Evolutionary conservation across 148 eudicot species (phyloP).

Genomic region (Silene conica): DNA sequence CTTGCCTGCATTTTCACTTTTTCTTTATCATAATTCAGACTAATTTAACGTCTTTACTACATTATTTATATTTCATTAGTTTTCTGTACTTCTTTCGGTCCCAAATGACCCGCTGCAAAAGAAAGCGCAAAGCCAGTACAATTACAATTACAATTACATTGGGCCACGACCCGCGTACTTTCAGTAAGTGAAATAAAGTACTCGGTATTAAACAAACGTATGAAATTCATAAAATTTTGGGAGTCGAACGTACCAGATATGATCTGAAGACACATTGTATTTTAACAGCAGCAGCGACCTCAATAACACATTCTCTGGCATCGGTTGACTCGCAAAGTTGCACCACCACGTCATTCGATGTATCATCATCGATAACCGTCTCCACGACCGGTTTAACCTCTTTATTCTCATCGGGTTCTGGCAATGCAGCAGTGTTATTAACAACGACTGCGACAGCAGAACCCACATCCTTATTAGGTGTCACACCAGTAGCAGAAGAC

Average conservation of each 20-base stretch:
- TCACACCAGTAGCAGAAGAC: slow-evolving; percentile 43
- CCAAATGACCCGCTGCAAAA: too few relatives aligned
- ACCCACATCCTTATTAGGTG: slow-evolving; percentile 20
- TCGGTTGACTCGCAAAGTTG: slow-evolving; percentile 13
- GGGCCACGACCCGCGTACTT: too few relatives aligned
- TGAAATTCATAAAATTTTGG: too few relatives aligned
- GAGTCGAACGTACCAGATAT: slow-evolving; percentile 45
- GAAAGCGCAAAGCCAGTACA: too few relatives aligned
- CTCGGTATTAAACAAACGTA: too few relatives aligned
- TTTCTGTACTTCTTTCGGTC: background rate
- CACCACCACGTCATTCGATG: slow-evolving; percentile 42
- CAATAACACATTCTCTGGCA: slow-evolving; percentile 24
- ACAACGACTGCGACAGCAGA: slow-evolving; percentile 1
- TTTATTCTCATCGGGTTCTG: slow-evolving; percentile 29
- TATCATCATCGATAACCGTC: slow-evolving; percentile 27
- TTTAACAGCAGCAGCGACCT: slow-evolving; percentile 61
- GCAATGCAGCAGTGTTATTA: background rate
- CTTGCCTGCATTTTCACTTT: slow-evolving; percentile 51
- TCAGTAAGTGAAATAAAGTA: too few relatives aligned
- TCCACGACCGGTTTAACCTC: slow-evolving; percentile 43
- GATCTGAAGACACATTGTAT: slow-evolving; percentile 76
- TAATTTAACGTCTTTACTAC: too few relatives aligned
- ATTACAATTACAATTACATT: too few relatives aligned
- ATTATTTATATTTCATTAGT: background rate
- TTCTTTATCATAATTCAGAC: too few relatives aligned